These are phyloP conservation scores for Ceratobasidium papillatum DNA, from an alignment of 1,284 basidiomycete species.

Conservation along the genomic window DNA sequence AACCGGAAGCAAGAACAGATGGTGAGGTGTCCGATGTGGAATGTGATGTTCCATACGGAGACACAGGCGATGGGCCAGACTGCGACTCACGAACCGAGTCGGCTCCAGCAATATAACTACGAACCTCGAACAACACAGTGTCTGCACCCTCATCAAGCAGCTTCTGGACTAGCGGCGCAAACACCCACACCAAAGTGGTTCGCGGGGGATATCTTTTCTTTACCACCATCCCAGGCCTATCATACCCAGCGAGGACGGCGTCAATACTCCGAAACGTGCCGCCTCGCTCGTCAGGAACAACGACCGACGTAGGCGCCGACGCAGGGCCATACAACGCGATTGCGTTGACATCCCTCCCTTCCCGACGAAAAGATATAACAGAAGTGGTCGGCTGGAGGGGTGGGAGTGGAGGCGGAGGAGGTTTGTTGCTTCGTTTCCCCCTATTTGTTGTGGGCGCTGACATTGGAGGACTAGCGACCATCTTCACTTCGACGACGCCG, in stretches of 20 bases:
- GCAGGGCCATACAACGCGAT: conserved; percentile 26
- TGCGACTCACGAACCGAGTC: conserved; percentile 34
- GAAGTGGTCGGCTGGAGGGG: conserved; percentile 37
- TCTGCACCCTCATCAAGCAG: conserved; percentile 35
- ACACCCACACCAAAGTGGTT: conserved; percentile 37
- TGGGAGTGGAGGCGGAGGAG: conserved; percentile 19
- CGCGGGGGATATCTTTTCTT: conserved; percentile 40
- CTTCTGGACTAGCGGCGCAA: conserved; percentile 37
- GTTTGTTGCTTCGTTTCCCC: conserved; percentile 34
- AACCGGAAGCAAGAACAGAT: conserved; percentile 31
- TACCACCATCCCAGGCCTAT: conserved; percentile 35
- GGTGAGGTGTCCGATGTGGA: conserved; percentile 28
- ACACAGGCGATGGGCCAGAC: conserved; percentile 32
- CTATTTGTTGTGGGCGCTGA: conserved; percentile 12
- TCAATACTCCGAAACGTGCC: conserved; percentile 16
- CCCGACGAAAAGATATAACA: conserved; percentile 36
- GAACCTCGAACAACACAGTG: conserved; percentile 38
- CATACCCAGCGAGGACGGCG: not conserved
- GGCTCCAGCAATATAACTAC: conserved; percentile 37
- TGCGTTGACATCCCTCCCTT: conserved; percentile 38
- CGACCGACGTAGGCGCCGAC: conserved; percentile 26
- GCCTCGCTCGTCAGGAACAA: conserved; percentile 10
- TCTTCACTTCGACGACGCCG: conserved; percentile 39
- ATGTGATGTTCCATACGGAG: conserved; percentile 31
- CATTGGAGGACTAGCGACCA: conserved; percentile 36